phyloP scores from a whole-genome alignment of 768 basidiomycete species.

The Astraeus odoratus region DNA sequence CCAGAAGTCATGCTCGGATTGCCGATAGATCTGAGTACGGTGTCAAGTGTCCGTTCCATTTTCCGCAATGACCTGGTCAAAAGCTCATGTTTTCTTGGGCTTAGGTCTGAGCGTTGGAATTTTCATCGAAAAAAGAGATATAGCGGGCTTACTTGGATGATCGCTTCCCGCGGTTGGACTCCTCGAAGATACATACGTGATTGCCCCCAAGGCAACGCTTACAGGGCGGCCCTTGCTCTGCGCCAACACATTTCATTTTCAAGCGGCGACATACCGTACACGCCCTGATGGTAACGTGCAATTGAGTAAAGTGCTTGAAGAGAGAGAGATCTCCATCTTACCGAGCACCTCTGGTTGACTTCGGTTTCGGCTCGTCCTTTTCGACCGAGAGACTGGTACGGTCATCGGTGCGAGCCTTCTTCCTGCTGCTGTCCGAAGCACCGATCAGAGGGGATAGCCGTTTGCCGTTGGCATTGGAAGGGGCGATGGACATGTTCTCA shows the following conservation, averaged over 20 bases:
- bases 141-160: constrained; percentile 58
- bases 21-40: constrained; percentile 81
- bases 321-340: constrained; percentile 25
- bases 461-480: constrained; percentile 56
- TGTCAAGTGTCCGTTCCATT: constrained; percentile 91
- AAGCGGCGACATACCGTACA: constrained; percentile 88
- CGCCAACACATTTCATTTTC: constrained; percentile 92
- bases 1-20: constrained; percentile 74
- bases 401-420: constrained; percentile 57
- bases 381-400: constrained; percentile 47
- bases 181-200: constrained; percentile 95
- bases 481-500: constrained; percentile 48
- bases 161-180: constrained; percentile 91
- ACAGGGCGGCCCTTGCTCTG: constrained; percentile 86
- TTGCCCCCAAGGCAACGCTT: constrained; percentile 74
- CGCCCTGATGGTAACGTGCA: constrained; percentile 43
- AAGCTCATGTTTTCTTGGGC: constrained; percentile 73
- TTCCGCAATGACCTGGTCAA: constrained; percentile 76
- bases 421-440: constrained; percentile 37
- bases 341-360: constrained; percentile 84
- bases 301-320: constrained; percentile 8
- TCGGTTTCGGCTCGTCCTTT: constrained; percentile 66
- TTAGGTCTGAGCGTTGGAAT: constrained; percentile 24
- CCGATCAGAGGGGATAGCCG: constrained; percentile 48
- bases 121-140: constrained; percentile 13